Conservation (phyloP, 225 moss, liverwort and hornwort genomes). For the Thuidium tamariscinum region DNA sequence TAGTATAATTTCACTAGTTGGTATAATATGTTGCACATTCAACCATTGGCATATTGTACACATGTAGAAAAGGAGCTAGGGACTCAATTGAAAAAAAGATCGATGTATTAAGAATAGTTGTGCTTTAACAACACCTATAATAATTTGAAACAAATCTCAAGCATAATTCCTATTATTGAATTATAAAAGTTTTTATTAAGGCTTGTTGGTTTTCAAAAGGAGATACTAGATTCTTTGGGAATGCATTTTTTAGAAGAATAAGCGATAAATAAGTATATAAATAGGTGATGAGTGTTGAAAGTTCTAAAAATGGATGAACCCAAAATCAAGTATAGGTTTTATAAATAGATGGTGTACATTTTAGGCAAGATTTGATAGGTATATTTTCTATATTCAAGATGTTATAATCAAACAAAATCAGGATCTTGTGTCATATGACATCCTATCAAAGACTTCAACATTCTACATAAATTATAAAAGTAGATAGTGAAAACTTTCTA, state of each 20-base stretch:
- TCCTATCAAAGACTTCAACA: background rate
- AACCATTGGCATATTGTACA: too few relatives aligned
- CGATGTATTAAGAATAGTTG: too few relatives aligned
- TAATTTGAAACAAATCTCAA: background rate
- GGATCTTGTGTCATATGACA: rapidly evolving
- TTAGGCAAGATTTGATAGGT: rapidly evolving
- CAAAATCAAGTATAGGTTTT: rapidly evolving
- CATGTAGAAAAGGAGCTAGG: too few relatives aligned
- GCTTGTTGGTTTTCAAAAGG: background rate
- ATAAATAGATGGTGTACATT: background rate
- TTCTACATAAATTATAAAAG: background rate
- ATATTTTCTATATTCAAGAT: too few relatives aligned
- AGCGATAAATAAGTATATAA: rapidly evolving
- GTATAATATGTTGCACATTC: too few relatives aligned
- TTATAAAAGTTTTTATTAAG: rapidly evolving
- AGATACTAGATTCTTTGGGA: background rate
- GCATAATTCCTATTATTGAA: background rate
- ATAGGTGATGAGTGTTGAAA: background rate
- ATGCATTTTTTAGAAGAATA: too few relatives aligned
- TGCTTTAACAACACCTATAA: too few relatives aligned
- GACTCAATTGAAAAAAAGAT: too few relatives aligned
- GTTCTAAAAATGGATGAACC: rapidly evolving
- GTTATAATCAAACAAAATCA: background rate
- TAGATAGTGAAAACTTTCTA: background rate
- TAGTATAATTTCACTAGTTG: too few relatives aligned